phyloP scores from a whole-genome alignment of 805 yeast species.

The Yamadazyma sp. region DNA sequence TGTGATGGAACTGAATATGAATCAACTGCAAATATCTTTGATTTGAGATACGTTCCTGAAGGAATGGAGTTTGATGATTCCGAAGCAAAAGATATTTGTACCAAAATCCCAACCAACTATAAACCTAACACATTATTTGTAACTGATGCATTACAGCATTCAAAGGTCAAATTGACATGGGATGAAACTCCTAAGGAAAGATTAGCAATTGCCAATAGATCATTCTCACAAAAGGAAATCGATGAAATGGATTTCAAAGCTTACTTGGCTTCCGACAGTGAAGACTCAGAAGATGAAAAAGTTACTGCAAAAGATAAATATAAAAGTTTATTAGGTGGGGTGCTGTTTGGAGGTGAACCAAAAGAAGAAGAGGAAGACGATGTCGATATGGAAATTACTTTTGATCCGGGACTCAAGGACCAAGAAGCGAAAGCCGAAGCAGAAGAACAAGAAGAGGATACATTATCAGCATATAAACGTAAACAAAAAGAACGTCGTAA shows the following conservation, averaged over 20 bases:
- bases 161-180: constrained; percentile 96
- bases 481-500: constrained; percentile 93
- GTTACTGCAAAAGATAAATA: constrained; percentile 52
- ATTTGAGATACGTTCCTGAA: constrained; percentile 88
- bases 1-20: constrained; percentile 97
- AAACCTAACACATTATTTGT: constrained; percentile 73
- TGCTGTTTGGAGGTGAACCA: constrained; percentile 29
- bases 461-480: constrained; percentile 75
- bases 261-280: constrained; percentile 63
- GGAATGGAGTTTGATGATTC: constrained; percentile 81
- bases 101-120: constrained; percentile 69
- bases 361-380: constrained; percentile 52
- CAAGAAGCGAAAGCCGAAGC: constrained; percentile 28
- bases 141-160: constrained; percentile 94
- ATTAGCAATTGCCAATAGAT: constrained; percentile 66
- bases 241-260: constrained; percentile 92
- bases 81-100: constrained; percentile 71
- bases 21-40: constrained; percentile 92
- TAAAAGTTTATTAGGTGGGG: constrained; percentile 51
- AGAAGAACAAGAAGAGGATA: constrained; percentile 56
- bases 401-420: constrained; percentile 75
- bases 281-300: constrained; percentile 21
- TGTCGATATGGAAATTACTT: constrained; percentile 92
- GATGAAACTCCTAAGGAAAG: constrained; percentile 97
- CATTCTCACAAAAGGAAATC: constrained; percentile 83